Evolutionary conservation across 306 rosid species (phyloP).

Genomic region (Acacia melanoxylon): DNA sequence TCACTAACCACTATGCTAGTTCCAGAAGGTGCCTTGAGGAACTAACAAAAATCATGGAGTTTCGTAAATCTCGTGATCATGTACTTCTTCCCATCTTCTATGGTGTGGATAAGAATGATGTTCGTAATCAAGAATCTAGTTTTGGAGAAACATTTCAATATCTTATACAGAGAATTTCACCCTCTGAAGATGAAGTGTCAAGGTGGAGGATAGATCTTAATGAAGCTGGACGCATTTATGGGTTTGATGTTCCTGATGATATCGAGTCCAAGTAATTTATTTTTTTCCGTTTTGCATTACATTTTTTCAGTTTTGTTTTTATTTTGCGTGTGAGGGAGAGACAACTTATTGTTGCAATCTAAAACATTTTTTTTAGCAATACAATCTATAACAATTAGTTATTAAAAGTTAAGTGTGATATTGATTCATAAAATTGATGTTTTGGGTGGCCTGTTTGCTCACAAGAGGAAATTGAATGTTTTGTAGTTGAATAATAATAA

Average conservation of each 20-base stretch:
- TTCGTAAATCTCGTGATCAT: not conserved
- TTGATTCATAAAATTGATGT: not conserved
- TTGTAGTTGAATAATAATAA: no score
- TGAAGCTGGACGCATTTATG: not conserved
- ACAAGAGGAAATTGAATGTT: no score
- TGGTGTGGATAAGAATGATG: not conserved
- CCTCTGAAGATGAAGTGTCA: not conserved
- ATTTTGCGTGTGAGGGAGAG: not conserved
- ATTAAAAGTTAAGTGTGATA: not conserved
- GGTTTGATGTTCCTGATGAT: not conserved
- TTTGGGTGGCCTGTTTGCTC: not conserved
- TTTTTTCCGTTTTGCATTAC: no score
- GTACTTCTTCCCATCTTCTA: not conserved
- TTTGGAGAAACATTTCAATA: not conserved
- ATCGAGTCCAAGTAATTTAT: not conserved
- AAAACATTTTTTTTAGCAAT: no score
- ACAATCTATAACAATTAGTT: not conserved
- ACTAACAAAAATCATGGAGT: not conserved
- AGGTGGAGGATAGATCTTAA: not conserved
- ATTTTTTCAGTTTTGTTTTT: no score
- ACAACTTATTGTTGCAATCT: no score
- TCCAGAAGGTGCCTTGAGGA: no score
- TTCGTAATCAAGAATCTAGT: not conserved
- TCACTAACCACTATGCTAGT: no score
- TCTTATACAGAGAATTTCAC: not conserved